Conservation (phyloP, 1,284 basidiomycete genomes). For the Papiliotrema nemorosa region DNA sequence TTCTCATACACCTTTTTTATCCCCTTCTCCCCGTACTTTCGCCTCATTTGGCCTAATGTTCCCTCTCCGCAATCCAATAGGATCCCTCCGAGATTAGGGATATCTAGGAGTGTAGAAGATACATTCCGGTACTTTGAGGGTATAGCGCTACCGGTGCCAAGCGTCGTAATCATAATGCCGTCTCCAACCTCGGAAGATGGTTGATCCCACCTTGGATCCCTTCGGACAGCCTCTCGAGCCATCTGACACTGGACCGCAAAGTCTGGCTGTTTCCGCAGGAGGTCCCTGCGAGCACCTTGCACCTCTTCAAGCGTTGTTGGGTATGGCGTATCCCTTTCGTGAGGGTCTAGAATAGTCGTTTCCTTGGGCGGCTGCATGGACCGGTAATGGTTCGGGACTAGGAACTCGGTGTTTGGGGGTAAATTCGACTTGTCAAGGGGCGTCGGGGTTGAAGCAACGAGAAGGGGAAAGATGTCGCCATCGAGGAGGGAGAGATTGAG, state of each 20-base stretch:
- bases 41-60: conserved; percentile 80
- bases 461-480: conserved; percentile 67
- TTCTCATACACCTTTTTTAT: conserved; percentile 58
- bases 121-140: conserved; percentile 85
- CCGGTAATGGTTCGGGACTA: conserved; percentile 26
- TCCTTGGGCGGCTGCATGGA: conserved; percentile 1
- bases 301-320: neutral
- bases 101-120: conserved; percentile 67
- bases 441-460: conserved; percentile 51
- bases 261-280: conserved; percentile 9
- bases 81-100: conserved; percentile 65
- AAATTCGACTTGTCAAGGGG: conserved; percentile 38
- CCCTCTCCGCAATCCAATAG: conserved; percentile 90
- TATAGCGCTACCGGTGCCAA: conserved; percentile 84
- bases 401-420: conserved; percentile 52
- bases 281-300: neutral
- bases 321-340: conserved; percentile 2
- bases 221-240: conserved; percentile 19
- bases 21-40: conserved; percentile 67
- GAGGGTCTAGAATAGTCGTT: neutral
- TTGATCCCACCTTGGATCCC: conserved; percentile 11
- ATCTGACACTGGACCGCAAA: conserved; percentile 18
- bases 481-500: conserved; percentile 71
- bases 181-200: conserved; percentile 52
- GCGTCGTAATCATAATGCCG: conserved; percentile 67